Base-by-base conservation (phyloP, 1,284 basidiomycete species). In the Amylostereum chailletii region DNA sequence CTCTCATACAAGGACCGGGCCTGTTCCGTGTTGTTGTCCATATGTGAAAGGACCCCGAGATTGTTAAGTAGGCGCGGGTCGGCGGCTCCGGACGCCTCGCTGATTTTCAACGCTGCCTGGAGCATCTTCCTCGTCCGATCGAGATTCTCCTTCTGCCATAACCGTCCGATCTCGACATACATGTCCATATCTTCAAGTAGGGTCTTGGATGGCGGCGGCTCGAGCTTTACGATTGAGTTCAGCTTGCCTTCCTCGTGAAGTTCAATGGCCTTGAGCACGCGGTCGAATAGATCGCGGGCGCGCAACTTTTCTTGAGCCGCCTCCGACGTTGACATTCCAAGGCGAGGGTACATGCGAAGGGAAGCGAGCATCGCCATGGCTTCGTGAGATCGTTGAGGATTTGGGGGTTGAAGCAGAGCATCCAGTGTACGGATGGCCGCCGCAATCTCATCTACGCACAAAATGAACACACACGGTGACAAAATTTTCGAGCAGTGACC, bases 341-440 rank as follows among this genome's bases (percentile, higher is more conserved):
- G 83, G 46, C 88, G 81, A 5, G 86, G 81, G 60, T 83, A 81
- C 0, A 88, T 83, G 38, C 90, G 81, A 5, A 97, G 77, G 1
- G 90, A 90, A 2, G 93, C 93, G 41, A 96, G 81, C 65, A 94
- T 83, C n/a, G 87, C 85, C 8, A 81, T 83, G 2, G 90, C 91
- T 69, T 95, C 92, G 7, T 87, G 62, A 1, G 80, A 83, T 33
- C 75, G 72, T 50, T 77, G 77, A n/a, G 76, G 68, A 53, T 78
- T 79, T 0, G 80, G 79, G 6, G 76, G 66, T 58, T 86, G 83
- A 29, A 90, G 71, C 26, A 93, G 75, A 26, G 81, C 84, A 58
- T 96, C 93, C 32, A 94, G 81, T 1, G 88, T 90, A 63, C 94
- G 90, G 50, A 89, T 90, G 48, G 85, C 93, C 29, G 82, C 85